Percentiles rank a stretch among this genome's conserved stretches.
Evolutionary conservation across 1,284 basidiomycete genomes (phyloP).

Genomic region (Melampsora americana): DNA sequence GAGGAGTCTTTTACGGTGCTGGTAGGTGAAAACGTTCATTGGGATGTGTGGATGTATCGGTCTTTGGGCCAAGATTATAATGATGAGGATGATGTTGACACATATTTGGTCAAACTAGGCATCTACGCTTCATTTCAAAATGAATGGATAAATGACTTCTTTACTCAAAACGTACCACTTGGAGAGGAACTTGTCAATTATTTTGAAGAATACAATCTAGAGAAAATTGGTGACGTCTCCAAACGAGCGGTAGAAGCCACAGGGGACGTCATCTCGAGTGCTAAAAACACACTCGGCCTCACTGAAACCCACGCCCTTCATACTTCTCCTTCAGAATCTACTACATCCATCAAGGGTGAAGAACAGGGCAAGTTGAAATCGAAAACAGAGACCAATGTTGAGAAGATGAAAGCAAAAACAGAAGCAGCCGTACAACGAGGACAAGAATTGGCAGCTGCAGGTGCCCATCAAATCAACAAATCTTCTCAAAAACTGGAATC

Average conservation of each 20-base stretch:
- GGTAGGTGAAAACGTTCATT: conserved; percentile 57
- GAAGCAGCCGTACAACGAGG: conserved; percentile 26
- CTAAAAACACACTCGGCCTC: conserved; percentile 17
- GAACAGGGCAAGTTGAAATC: neutral
- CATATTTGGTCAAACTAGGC: conserved; percentile 5
- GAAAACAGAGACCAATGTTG: neutral
- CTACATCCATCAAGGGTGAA: neutral
- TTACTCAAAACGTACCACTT: conserved; percentile 70
- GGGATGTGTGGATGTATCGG: neutral
- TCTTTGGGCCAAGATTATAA: neutral
- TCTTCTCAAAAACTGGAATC: conserved; percentile 1
- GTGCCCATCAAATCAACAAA: neutral
- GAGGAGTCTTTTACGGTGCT: conserved; percentile 66
- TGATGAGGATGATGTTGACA: neutral
- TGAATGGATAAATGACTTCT: conserved; percentile 73
- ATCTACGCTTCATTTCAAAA: conserved; percentile 68
- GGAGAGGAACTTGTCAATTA: conserved; percentile 74
- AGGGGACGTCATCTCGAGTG: conserved; percentile 9
- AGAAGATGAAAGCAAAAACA: conserved; percentile 28
- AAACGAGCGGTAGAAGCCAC: conserved; percentile 20
- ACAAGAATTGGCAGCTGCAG: conserved; percentile 9
- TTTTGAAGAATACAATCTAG: conserved; percentile 65
- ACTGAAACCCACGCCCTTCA: neutral
- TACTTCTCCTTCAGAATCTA: neutral
- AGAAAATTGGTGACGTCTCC: conserved; percentile 30